A percentile compares a stretch with the other conserved stretches of the same genome.
Evolutionary conservation across 2,329 filamentous ascomycete genomes (phyloP).

Genomic region (Penicillium brasilianum): DNA sequence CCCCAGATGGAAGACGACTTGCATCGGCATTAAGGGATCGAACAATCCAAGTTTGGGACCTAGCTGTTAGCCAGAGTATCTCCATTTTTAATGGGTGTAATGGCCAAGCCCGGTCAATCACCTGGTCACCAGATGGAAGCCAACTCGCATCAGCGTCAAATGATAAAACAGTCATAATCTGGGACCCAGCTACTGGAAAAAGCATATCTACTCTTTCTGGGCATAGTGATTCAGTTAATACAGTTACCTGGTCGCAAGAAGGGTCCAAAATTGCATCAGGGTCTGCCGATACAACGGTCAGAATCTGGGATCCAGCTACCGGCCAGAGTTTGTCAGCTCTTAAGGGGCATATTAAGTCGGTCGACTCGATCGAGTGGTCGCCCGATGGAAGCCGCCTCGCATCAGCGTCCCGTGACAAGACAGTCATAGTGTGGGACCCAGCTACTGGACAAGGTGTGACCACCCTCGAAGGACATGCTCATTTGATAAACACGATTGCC

Average conservation of each 20-base stretch:
- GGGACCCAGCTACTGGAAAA: conserved; percentile 4
- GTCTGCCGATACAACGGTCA: neutral
- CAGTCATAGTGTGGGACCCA: neutral
- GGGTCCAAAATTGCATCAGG: neutral
- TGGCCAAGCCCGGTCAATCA: neutral
- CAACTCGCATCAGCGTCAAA: conserved; percentile 2
- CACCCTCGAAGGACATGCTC: neutral
- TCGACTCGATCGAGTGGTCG: neutral
- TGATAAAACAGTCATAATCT: conserved; percentile 5
- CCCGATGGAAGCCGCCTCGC: conserved; percentile 1
- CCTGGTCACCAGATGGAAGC: conserved; percentile 7
- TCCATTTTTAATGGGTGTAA: conserved; percentile 2
- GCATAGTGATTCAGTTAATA: neutral
- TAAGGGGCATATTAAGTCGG: neutral
- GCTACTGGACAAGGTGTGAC: neutral
- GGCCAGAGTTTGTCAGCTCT: neutral
- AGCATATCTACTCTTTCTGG: conserved; percentile 22
- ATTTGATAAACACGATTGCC: too few species aligned
- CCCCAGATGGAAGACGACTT: conserved; percentile 13
- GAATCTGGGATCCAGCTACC: conserved; percentile 1
- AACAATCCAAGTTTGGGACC: conserved; percentile 15
- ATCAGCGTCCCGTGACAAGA: neutral
- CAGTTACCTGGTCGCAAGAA: neutral
- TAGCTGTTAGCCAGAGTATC: neutral
- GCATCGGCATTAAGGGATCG: conserved; percentile 10